Conservation (phyloP, 257 asterid genomes). For the Rubia yunnanensis region DNA sequence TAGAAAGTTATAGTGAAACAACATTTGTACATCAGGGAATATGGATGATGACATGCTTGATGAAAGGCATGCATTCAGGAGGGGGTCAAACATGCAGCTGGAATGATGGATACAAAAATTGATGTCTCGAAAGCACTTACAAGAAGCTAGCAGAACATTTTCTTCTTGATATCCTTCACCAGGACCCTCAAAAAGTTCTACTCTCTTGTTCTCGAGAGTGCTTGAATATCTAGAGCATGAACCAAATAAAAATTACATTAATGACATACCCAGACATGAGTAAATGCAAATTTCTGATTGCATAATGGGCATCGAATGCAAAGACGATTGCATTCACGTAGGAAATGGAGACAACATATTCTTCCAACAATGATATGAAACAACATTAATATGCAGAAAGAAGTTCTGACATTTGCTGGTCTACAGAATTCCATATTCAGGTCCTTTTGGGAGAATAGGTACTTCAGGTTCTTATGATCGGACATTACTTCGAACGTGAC, state of each 20-base stretch:
- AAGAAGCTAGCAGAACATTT: conserved; percentile 80
- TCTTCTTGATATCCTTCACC: conserved; percentile 90
- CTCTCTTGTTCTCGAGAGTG: conserved; percentile 82
- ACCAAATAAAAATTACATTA: conserved; percentile 10
- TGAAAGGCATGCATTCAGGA: not conserved
- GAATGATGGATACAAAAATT: not conserved
- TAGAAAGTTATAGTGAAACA: not conserved
- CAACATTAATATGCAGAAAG: not conserved
- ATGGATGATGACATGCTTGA: not conserved
- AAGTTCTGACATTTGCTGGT: not conserved
- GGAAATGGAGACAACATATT: not conserved
- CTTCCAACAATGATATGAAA: not conserved
- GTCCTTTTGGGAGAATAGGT: too few relatives aligned
- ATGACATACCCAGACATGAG: not conserved
- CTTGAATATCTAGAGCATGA: conserved; percentile 60
- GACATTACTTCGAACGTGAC: too few relatives aligned
- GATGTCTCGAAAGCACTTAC: conserved; percentile 24
- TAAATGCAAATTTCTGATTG: not conserved
- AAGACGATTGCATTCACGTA: not conserved
- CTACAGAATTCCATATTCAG: not conserved
- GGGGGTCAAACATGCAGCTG: not conserved
- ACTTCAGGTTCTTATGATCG: too few relatives aligned
- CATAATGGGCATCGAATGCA: not conserved
- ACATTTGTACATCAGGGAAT: not conserved
- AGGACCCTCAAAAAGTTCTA: conserved; percentile 93